Evolutionary conservation across 805 yeast genomes (phyloP), one percentile per base, ranked within the genome.

Genomic region (Millerozyma miso): DNA sequence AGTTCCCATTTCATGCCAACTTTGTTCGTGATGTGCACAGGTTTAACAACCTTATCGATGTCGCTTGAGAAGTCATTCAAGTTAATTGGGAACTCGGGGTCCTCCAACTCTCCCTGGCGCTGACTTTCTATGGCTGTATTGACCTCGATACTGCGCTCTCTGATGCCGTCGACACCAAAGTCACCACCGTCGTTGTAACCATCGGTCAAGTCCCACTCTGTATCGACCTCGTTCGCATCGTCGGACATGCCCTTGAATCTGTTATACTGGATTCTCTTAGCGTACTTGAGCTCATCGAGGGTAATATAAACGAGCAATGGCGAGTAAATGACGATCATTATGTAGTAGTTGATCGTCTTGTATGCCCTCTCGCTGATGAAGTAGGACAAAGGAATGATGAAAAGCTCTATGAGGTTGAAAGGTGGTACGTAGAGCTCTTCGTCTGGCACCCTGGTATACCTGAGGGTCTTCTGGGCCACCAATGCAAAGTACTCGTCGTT

Each of bases 391-490:
- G 74, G 74, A 29, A 51, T 39, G 14, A 70, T 48, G 4, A 51
- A 23, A 1, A 83, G 38, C 60, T 88, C 96, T 41, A 88, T 63
- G 51, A 88, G 59, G 59, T 88, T 88, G 49, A 87, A 73, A 3
- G 96, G 96, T 3, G 96, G 91, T 19, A 87, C 89, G 58, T 79
- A 88, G 33, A 88, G 85, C 55, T 85, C 80, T 44, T 80, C 83
- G 65, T 88, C 96, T 0, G 96, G 96, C 0, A 96, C 96, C 52
- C 96, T 74, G 41, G 88, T 80, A 58, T 85, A 88, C 47, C 90
- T 74, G 52, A 88, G 72, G 0, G 95, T 87, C 69, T 88, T 87
- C 48, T 85, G 85, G 3, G 96, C 86, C 51, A 85, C 85, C 41
- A 87, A 73, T 0, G 95, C 95, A 69, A 88, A 76, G 57, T 83